Base-by-base conservation (phyloP, 139 green algal genomes). In the Volvox reticuliferus region DNA sequence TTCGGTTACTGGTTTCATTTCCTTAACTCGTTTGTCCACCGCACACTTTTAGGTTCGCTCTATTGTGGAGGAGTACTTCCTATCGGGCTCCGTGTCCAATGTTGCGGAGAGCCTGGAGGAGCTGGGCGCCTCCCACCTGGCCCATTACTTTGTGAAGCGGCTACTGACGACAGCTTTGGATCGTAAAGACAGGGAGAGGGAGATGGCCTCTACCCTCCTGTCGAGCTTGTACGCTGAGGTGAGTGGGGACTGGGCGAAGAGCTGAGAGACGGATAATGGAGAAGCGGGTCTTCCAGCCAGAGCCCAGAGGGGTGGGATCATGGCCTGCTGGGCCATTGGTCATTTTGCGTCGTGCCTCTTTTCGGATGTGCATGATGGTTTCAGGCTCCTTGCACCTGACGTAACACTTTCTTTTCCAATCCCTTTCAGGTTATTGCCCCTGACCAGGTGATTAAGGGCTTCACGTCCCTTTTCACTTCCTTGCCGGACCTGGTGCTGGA, bases 111-210 rank as follows among this genome's bases (percentile, higher is more conserved):
- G 75, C 28, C 84, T 96, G 78, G 92, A 95, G 81, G 97, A 98
- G 62, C 91, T 97, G 85, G 95, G 94, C 76, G 91, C 92, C 55
- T 19, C 14, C 20, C 86, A 90, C 86, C 86, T 90, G 73, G 73
- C 90, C 18, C 96, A 99, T 93, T 98, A 98, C 92, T 98, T 99
- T 93, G 97, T 99, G 30, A 99, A 99, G 95, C 92, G 85, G 50
- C 88, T 96, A 32, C 75, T 99, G 24, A 96, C 93, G 1, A 77
- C 95, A 61, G 95, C 96, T 17, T 88, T 99, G 77, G 98, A 99
- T 94, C 94, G 96, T 67, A 95, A 98, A 71, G 95, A 98, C 90
- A 92, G 96, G 44, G 98, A 99, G 93, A 94, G 97, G n/a, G 98
- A 99, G 95, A 98, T 99, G 97, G 95, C 96, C 0, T 95, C 91